Conservation (phyloP, 495 filamentous ascomycete species). For the Pyronema domesticum region DNA sequence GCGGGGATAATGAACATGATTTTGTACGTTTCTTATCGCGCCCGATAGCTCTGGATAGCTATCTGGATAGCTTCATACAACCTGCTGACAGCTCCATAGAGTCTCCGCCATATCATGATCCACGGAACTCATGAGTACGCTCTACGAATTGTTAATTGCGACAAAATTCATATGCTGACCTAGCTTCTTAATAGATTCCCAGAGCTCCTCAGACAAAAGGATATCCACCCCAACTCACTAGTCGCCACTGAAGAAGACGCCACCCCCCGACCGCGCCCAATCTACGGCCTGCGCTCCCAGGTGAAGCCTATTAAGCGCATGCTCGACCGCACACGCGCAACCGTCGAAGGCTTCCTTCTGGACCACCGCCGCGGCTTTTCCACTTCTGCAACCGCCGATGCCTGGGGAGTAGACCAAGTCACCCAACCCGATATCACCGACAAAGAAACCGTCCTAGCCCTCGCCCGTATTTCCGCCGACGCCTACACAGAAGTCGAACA, state of each 20-base stretch:
- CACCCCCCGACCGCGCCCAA: constrained; percentile 16
- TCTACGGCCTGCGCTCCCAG: constrained; percentile 36
- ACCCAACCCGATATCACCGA: constrained; percentile 67
- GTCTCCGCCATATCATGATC: constrained; percentile 72
- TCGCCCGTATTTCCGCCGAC: constrained; percentile 74
- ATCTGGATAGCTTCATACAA: not conserved
- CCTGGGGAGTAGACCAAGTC: constrained; percentile 72
- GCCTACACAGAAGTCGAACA: constrained; percentile 63
- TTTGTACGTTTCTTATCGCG: constrained; percentile 1
- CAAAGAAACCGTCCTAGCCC: constrained; percentile 62
- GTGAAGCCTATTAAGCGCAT: constrained; percentile 58
- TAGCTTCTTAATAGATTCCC: constrained; percentile 39
- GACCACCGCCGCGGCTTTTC: constrained; percentile 39
- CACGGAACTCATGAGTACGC: constrained; percentile 45
- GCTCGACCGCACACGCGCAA: constrained; percentile 53
- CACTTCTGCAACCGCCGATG: constrained; percentile 38
- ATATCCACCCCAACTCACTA: constrained; percentile 52
- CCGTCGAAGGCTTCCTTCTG: constrained; percentile 59
- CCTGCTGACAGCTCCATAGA: constrained; percentile 1
- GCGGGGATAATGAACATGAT: not conserved
- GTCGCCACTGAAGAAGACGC: constrained; percentile 45
- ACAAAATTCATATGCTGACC: not conserved
- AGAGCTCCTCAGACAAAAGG: constrained; percentile 51
- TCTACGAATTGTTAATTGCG: not conserved
- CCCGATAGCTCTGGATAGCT: not conserved